These are phyloP conservation scores for Medicago ruthenica DNA, from an alignment of 306 rosid species.

Conservation along the genomic window DNA sequence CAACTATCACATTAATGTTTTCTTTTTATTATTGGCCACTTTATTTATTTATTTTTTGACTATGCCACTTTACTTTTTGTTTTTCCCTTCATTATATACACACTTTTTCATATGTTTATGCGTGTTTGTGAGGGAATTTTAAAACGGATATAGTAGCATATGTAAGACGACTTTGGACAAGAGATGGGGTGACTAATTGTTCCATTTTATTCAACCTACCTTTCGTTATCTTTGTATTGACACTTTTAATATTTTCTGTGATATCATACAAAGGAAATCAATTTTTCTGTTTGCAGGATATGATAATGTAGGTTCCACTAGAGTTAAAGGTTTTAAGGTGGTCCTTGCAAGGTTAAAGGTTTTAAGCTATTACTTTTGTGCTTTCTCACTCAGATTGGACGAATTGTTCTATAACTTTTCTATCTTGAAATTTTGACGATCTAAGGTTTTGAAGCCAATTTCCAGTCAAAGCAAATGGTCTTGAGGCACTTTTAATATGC, in stretches of 20 bases:
- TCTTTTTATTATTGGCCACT: constrained; percentile 48
- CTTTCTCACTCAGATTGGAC: too few species aligned
- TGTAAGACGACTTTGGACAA: constrained; percentile 52
- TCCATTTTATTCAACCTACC: constrained; percentile 42
- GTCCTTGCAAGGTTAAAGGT: too few species aligned
- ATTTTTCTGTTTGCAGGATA: constrained; percentile 3
- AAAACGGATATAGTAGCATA: constrained; percentile 21
- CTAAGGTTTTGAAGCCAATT: too few species aligned
- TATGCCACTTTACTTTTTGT: neutral
- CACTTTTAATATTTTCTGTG: neutral
- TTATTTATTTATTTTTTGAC: constrained; percentile 10
- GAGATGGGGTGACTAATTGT: constrained; percentile 48
- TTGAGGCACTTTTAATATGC: too few species aligned
- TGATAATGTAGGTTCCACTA: constrained; percentile 30
- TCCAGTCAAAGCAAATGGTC: too few species aligned
- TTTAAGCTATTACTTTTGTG: too few species aligned
- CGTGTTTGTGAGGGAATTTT: constrained; percentile 46
- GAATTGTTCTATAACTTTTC: too few species aligned
- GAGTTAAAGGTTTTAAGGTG: constrained; percentile 32
- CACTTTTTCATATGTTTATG: constrained; percentile 40
- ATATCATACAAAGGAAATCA: constrained; percentile 16
- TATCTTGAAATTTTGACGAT: too few species aligned
- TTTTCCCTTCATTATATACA: neutral
- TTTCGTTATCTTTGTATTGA: constrained; percentile 22
- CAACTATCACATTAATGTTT: constrained; percentile 54